Percentiles rank a stretch among this genome's conserved stretches.
These are phyloP conservation scores for Ulvella scutata DNA, from an alignment of 139 green algal genomes.

Conservation along the genomic window DNA sequence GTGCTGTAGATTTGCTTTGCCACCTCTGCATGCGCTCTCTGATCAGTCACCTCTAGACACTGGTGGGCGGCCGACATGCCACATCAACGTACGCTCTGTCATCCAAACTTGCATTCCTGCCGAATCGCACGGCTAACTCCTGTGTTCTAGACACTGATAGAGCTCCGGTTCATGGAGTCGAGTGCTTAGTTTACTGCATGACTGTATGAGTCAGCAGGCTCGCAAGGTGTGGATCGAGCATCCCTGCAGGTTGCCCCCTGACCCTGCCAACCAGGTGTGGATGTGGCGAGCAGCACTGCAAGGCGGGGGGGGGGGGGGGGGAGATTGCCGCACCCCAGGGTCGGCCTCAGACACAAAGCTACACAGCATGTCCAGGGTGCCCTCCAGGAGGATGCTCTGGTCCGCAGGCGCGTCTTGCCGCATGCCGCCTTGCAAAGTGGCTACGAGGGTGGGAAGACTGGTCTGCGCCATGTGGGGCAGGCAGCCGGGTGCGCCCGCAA, in stretches of 20 bases:
- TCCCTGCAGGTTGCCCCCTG: no score
- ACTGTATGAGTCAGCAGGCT: no score
- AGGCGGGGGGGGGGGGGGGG: neutral
- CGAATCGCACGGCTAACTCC: no score
- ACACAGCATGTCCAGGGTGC: constrained; percentile 1
- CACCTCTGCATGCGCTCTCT: neutral
- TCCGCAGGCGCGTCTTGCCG: neutral
- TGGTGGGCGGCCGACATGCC: no score
- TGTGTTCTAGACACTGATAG: no score
- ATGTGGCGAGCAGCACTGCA: constrained; percentile 1
- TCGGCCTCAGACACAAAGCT: neutral
- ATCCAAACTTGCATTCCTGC: no score
- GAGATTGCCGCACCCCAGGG: neutral
- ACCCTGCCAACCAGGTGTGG: no score
- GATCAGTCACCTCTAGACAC: no score
- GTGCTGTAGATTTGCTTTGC: neutral
- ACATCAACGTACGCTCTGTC: no score
- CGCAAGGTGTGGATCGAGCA: no score
- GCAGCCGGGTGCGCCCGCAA: neutral
- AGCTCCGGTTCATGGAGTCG: no score
- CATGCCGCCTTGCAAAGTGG: neutral
- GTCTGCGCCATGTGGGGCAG: neutral
- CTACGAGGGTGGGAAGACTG: neutral
- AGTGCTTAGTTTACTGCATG: no score
- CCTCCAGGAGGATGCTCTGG: constrained; percentile 3